Percentiles rank a stretch among this genome's conserved stretches.
Evolutionary conservation across 495 filamentous ascomycete species (phyloP).

Genomic region (Hypoxylon lenormandii): DNA sequence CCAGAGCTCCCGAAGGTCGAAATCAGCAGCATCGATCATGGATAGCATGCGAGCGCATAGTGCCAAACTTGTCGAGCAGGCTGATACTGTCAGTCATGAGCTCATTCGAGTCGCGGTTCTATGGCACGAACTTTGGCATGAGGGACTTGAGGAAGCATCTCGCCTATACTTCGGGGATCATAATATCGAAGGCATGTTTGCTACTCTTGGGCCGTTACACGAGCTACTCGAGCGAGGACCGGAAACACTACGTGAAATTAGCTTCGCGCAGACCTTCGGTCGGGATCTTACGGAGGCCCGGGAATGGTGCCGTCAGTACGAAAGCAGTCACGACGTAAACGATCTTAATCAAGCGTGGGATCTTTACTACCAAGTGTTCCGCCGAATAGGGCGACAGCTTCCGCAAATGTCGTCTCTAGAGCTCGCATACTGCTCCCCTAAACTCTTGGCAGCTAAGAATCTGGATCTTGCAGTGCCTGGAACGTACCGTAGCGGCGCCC

Average conservation of each 20-base stretch:
- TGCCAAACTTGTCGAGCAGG: conserved; percentile 92
- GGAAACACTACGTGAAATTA: conserved; percentile 92
- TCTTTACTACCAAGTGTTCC: conserved; percentile 96
- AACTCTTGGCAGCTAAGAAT: conserved; percentile 81
- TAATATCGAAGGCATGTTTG: conserved; percentile 97
- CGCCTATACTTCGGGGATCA: conserved; percentile 91
- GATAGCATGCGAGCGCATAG: conserved; percentile 97
- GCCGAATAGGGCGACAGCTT: conserved; percentile 91
- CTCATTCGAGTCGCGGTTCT: conserved; percentile 94
- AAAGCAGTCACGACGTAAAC: conserved; percentile 83
- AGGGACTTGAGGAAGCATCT: conserved; percentile 97
- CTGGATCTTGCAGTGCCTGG: conserved; percentile 93
- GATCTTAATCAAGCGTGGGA: conserved; percentile 99
- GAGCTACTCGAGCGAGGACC: conserved; percentile 88
- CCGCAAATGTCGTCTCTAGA: conserved; percentile 92
- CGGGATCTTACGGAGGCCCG: conserved; percentile 92
- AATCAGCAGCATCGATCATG: conserved; percentile 91
- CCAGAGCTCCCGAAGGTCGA: conserved; percentile 78
- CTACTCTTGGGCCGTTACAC: conserved; percentile 87
- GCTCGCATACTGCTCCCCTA: conserved; percentile 94
- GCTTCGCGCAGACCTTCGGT: conserved; percentile 97
- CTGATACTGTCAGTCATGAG: conserved; percentile 91
- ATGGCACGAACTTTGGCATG: conserved; percentile 99
- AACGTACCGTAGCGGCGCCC: conserved; percentile 89
- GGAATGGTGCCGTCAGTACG: conserved; percentile 94